Base-by-base conservation (phyloP, 1,139 yeast genomes). In the Schwanniomyces etchellsii region DNA sequence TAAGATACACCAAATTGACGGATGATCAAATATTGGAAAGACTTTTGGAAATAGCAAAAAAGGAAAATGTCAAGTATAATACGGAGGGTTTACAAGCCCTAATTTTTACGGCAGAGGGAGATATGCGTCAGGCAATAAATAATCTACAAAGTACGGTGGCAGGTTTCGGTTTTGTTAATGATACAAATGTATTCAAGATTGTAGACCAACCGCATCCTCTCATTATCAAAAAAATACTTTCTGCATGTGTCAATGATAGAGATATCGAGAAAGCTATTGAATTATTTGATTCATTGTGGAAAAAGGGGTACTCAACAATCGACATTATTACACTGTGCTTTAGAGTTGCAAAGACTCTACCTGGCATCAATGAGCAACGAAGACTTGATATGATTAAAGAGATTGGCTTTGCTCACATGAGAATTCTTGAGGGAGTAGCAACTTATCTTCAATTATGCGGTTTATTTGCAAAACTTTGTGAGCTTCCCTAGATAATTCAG, bases 201-300 rank as follows among this genome's bases (percentile, higher is more conserved):
- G 98, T 91, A 3, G 99, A 91, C 54, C 85, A 89, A 34, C 99
- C 99, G 2, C 97, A 91, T 55, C 98, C 98, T 0, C 60, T 88
- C 29, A 79, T 86, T 5, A 81, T 93, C 16, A 80, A 77, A 45
- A 77, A 78, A 45, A 86, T 91, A 75, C 57, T 91, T 28, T 33
- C 45, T 14, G 53, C 71, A 30, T 74, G 81, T 17, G 71, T 77
- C 27, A 35, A 39, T n/a, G 52, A 45, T 10, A 68, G 78, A 13
- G 47, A 61, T 31, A 69, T 86, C 21, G 94, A 88, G 35, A 73
- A 65, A 5, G 83, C 95, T 0, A 49, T 88, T n/a, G 75, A 63
- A 5, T 68, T 76, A 34, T 67, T 93, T 39, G 77, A 76, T 35
- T 64, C 66, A 24, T 66, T 91, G 23, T 89, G 96, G 96, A 68